Evolutionary conservation across 192 early-diverging fungal genomes (phyloP), one percentile per base, ranked within the genome.

Genomic region (Entomortierella parvispora): DNA sequence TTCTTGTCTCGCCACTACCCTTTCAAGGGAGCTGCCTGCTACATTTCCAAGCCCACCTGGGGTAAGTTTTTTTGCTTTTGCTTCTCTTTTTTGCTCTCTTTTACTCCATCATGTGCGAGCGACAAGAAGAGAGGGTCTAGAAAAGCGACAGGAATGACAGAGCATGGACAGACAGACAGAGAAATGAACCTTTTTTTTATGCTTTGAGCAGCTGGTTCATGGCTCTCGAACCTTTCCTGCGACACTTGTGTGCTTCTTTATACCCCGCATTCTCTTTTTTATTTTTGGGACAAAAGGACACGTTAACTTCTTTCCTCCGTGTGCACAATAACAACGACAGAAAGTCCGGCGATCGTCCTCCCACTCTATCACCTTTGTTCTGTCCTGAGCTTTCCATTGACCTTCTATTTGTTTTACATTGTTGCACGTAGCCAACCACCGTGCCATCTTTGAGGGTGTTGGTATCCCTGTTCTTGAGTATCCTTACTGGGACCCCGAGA

Each of bases 11-110:
- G 89, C 62, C 94, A 92, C 76, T 91, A 88, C 62, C 82, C 77
- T 7, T 34, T 76, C 65, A 79, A 82, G 57, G 82, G 75, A 49
- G 87, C 88, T 20, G 85, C 87, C 17, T 86, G 93, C 49, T 94
- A 93, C 62, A 90, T 99, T 55, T 96, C 96, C 64, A 93, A 96
- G 56, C 97, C 97, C 12, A 99, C 96, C 10, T 99, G 97, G 97
- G 95, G 93, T 92, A 79, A 68, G 80, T 71, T 28, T 15, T 54
- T 32, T 51, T 9, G n/a, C 15, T 29, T 33, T 47, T 69, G 31
- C 29, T 58, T 57, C 43, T 75, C 25, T 18, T 31, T 50, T 47
- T 12, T 44, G 2, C 32, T 55, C 46, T 34, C 9, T 45, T 51
- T 26, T 48, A 14, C 31, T 33, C 43, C 34, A 42, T 70, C 52